Evolutionary conservation across 1,284 basidiomycete genomes (phyloP).

Genomic region (Tylopilus orsonianus): DNA sequence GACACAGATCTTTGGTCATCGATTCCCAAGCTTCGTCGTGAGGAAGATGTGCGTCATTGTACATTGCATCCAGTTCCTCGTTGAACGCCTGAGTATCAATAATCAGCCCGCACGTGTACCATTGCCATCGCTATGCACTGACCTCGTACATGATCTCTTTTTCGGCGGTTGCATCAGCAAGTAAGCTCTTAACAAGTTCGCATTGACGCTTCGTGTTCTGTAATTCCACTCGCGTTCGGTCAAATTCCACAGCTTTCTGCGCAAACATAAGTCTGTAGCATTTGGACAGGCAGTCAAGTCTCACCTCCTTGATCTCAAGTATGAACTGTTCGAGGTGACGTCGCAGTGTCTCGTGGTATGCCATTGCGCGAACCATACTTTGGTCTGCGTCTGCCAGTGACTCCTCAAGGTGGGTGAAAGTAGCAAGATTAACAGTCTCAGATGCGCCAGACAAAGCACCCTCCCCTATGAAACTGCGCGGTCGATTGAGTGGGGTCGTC

Average conservation of each 20-base stretch:
- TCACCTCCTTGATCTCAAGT: slow-evolving; percentile 57
- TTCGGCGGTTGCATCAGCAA: slow-evolving; percentile 77
- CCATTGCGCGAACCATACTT: slow-evolving; percentile 48
- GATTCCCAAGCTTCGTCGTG: slow-evolving; percentile 76
- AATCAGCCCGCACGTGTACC: slow-evolving; percentile 12
- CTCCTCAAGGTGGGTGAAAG: slow-evolving; percentile 43
- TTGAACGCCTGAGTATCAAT: slow-evolving; percentile 74
- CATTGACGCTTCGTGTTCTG: slow-evolving; percentile 69
- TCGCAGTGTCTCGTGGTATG: slow-evolving; percentile 54
- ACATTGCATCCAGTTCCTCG: slow-evolving; percentile 88
- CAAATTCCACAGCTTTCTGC: slow-evolving; percentile 59
- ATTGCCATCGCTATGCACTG: slow-evolving; percentile 24
- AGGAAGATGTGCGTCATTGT: slow-evolving; percentile 74
- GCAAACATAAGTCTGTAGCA: slow-evolving; percentile 1
- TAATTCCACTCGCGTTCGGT: slow-evolving; percentile 62
- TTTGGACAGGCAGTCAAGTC: neutral
- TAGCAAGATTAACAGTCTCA: slow-evolving; percentile 30
- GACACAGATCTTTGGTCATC: slow-evolving; percentile 68
- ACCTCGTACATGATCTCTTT: slow-evolving; percentile 92
- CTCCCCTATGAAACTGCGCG: slow-evolving; percentile 34
- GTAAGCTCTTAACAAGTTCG: slow-evolving; percentile 72
- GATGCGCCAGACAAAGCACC: slow-evolving; percentile 18
- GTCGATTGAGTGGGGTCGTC: slow-evolving; percentile 46
- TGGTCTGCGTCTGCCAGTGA: slow-evolving; percentile 59
- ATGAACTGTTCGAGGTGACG: slow-evolving; percentile 48